Percentiles rank a stretch among this genome's conserved stretches.
phyloP scores from a whole-genome alignment of 768 basidiomycete genomes.

The Postia placenta region DNA sequence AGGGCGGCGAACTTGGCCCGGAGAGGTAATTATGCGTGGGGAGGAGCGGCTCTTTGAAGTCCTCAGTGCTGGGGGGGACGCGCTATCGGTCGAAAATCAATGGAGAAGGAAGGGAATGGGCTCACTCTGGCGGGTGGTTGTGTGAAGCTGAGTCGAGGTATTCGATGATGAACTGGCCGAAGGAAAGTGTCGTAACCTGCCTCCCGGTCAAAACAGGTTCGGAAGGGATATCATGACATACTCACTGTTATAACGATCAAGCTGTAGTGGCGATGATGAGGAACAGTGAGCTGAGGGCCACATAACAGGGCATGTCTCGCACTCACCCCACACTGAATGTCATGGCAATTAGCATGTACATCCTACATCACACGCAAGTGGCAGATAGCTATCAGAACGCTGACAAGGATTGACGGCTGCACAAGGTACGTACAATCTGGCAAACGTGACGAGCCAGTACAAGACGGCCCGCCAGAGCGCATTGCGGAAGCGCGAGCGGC shows the following conservation, averaged over 20 bases:
- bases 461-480: slow-evolving; percentile 49
- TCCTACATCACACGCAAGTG: slow-evolving; percentile 27
- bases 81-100: slow-evolving; percentile 1
- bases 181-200: slow-evolving; percentile 51
- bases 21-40: slow-evolving; percentile 6
- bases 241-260: slow-evolving; percentile 44
- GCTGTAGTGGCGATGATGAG: too few relatives aligned
- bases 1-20: slow-evolving; percentile 7
- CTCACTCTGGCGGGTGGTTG: slow-evolving; percentile 11
- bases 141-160: slow-evolving; percentile 21
- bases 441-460: slow-evolving; percentile 51
- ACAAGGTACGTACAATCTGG: slow-evolving; percentile 50
- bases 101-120: slow-evolving; percentile 15
- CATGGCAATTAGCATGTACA: slow-evolving; percentile 74
- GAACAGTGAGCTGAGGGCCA: neutral
- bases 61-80: slow-evolving; percentile 14
- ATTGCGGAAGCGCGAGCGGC: slow-evolving; percentile 35
- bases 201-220: too few relatives aligned
- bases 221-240: too few relatives aligned
- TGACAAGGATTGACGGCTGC: too few relatives aligned
- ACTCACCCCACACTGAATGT: slow-evolving; percentile 65
- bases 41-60: slow-evolving; percentile 22
- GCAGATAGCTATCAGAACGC: neutral
- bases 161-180: slow-evolving; percentile 55
- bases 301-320: neutral